Conservation (phyloP, 2,329 filamentous ascomycete genomes). For the Alternaria novae-zelandiae region DNA sequence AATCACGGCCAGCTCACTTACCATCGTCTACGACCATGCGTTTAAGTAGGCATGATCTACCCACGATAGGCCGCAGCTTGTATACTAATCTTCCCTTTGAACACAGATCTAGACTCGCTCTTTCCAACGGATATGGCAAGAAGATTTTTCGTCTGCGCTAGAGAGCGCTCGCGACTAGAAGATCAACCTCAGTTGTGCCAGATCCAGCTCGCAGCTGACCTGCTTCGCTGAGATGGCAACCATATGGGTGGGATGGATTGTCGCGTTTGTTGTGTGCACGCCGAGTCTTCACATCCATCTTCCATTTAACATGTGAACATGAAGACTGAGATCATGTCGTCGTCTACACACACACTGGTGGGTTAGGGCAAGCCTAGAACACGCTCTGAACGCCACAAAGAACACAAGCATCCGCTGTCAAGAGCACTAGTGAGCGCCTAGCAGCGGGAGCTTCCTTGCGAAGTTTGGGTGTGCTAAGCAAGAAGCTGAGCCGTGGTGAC, state of each 20-base stretch:
- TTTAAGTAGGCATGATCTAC: background rate
- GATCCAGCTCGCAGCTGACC: background rate
- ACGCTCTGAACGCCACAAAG: constrained; percentile 15
- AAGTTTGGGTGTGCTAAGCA: constrained; percentile 3
- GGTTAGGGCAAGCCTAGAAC: constrained; percentile 16
- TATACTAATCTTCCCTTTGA: background rate
- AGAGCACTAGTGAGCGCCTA: constrained; percentile 22
- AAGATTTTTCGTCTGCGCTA: background rate
- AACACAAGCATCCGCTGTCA: constrained; percentile 26
- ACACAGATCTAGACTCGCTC: background rate
- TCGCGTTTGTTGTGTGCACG: background rate
- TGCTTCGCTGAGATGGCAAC: background rate
- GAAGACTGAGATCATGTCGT: background rate
- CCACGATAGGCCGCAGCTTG: background rate
- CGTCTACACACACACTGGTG: constrained; percentile 1
- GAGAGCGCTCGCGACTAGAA: background rate
- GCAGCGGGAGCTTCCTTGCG: constrained; percentile 21
- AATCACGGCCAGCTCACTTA: background rate
- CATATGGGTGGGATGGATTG: background rate
- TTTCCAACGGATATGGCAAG: background rate
- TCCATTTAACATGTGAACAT: background rate
- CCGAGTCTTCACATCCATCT: constrained; percentile 1
- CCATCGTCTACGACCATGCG: background rate
- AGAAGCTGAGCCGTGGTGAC: constrained; percentile 1
- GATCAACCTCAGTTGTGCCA: background rate